These are phyloP conservation scores for Eucommia ulmoides DNA, from an alignment of 257 asterid genomes.

Conservation along the genomic window DNA sequence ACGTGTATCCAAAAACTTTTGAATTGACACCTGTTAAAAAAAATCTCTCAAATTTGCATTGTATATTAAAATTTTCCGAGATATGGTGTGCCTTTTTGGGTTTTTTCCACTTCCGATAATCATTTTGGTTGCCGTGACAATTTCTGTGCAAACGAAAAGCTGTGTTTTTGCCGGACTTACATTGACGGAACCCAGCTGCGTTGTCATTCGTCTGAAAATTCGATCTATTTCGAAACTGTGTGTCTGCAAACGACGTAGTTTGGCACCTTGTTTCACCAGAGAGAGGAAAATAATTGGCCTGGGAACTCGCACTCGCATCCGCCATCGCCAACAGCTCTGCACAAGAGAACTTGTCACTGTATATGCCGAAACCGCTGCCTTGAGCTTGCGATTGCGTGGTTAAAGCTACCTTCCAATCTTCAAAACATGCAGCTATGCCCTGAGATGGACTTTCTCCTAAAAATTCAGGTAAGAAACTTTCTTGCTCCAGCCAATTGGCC, in stretches of 20 bases:
- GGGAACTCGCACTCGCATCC: constrained; percentile 25
- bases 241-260: constrained; percentile 11
- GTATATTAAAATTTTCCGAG: background rate
- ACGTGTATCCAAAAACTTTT: too few relatives aligned
- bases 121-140: background rate
- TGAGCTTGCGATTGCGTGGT: constrained; percentile 10
- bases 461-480: too few relatives aligned
- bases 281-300: constrained; percentile 9
- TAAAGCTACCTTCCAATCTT: constrained; percentile 17
- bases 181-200: background rate
- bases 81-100: background rate
- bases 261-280: constrained; percentile 6
- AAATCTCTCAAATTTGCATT: background rate
- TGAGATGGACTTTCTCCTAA: too few relatives aligned
- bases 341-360: constrained; percentile 22
- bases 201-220: constrained; percentile 7
- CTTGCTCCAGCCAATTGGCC: too few relatives aligned
- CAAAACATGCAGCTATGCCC: too few relatives aligned
- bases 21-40: too few relatives aligned
- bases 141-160: too few relatives aligned
- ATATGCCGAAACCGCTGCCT: constrained; percentile 5
- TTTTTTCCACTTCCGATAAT: background rate
- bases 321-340: constrained; percentile 31
- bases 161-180: too few relatives aligned
- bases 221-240: constrained; percentile 11